A percentile compares a stretch with the other conserved stretches of the same genome.
phyloP scores from a whole-genome alignment of 768 basidiomycete genomes.

The Auricularia auricula-judae region DNA sequence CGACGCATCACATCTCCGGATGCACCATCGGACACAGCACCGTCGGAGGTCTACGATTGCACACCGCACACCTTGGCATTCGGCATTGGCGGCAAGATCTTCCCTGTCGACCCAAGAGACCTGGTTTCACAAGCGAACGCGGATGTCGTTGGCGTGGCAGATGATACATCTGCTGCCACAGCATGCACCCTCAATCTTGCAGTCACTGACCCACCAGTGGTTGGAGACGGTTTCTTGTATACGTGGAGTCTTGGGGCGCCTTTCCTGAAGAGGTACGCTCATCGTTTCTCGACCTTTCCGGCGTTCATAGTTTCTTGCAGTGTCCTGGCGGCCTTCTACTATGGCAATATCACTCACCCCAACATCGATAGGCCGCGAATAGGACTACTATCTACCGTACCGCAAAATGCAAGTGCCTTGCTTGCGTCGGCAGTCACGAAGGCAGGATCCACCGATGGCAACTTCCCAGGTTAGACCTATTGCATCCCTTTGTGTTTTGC shows the following conservation, averaged over 20 bases:
- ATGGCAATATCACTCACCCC: slow-evolving; percentile 59
- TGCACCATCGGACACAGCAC: slow-evolving; percentile 49
- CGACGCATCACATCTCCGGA: slow-evolving; percentile 46
- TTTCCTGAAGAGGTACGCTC: slow-evolving; percentile 39
- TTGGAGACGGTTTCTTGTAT: slow-evolving; percentile 41
- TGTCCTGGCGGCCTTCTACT: slow-evolving; percentile 57
- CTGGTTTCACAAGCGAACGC: slow-evolving; percentile 26
- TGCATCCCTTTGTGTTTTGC: slow-evolving; percentile 31
- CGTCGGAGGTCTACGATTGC: slow-evolving; percentile 42
- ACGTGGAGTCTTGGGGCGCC: slow-evolving; percentile 73
- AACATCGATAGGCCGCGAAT: slow-evolving; percentile 57
- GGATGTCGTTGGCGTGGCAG: background rate
- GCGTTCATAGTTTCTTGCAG: slow-evolving; percentile 22
- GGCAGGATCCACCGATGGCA: slow-evolving; percentile 19
- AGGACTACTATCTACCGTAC: slow-evolving; percentile 63
- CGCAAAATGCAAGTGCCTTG: slow-evolving; percentile 34
- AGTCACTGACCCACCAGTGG: slow-evolving; percentile 51
- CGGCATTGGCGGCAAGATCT: slow-evolving; percentile 53
- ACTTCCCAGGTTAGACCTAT: slow-evolving; percentile 19
- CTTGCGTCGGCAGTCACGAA: slow-evolving; percentile 24
- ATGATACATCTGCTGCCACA: background rate
- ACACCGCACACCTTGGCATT: slow-evolving; percentile 55
- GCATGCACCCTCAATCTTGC: slow-evolving; percentile 45
- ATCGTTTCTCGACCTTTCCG: background rate
- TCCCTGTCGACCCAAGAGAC: slow-evolving; percentile 69